Conservation (phyloP, 2,329 filamentous ascomycete species). For the Metarhizium brunneum region DNA sequence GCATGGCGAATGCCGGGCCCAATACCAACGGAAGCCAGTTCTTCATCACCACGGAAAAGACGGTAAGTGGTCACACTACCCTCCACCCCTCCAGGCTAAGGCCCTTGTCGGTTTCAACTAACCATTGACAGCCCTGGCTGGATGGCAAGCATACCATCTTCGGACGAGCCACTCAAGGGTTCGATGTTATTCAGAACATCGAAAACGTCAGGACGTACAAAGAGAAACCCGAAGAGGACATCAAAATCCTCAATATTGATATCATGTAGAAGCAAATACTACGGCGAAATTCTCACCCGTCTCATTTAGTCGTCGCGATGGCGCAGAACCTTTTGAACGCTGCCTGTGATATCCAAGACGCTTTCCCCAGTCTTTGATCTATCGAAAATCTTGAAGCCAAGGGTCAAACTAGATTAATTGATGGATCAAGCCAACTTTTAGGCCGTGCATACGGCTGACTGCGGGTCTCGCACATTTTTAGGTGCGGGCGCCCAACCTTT, state of each 20-base stretch:
- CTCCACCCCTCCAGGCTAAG: neutral
- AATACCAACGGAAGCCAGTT: slow-evolving; percentile 96
- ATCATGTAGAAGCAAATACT: slow-evolving; percentile 30
- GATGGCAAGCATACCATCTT: slow-evolving; percentile 97
- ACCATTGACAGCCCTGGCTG: slow-evolving; percentile 60
- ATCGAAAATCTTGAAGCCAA: neutral
- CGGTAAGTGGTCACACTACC: slow-evolving; percentile 42
- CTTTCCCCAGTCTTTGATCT: neutral
- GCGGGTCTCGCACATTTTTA: neutral
- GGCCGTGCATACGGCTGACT: slow-evolving; percentile 1
- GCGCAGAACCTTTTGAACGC: neutral
- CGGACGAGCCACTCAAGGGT: slow-evolving; percentile 76
- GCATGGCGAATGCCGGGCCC: slow-evolving; percentile 95
- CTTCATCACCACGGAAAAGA: slow-evolving; percentile 97
- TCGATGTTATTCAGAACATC: slow-evolving; percentile 94
- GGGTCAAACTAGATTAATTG: neutral
- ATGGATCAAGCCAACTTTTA: neutral
- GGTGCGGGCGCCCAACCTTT: neutral
- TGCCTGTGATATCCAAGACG: neutral
- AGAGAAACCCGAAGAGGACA: slow-evolving; percentile 94
- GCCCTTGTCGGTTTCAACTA: slow-evolving; percentile 6
- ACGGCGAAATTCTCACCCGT: neutral
- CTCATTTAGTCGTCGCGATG: neutral
- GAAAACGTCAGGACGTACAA: slow-evolving; percentile 79
- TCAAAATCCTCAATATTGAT: slow-evolving; percentile 90